Conservation (phyloP, 345 rosid genomes). For the Citrus unshiu region DNA sequence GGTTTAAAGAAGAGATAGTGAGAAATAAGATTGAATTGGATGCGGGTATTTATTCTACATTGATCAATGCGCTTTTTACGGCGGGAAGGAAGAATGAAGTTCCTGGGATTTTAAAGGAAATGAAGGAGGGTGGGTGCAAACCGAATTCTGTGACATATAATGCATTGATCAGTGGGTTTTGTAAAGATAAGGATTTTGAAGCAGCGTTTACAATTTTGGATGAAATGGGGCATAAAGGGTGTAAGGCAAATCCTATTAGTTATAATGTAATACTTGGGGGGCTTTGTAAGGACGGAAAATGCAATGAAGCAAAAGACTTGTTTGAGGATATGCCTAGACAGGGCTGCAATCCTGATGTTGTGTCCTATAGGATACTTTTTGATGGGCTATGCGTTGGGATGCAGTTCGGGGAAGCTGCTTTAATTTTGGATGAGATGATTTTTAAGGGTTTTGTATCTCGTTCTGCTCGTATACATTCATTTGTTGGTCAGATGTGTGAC, state of each 20-base stretch:
- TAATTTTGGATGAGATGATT: constrained; percentile 75
- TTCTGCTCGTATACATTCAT: constrained; percentile 27
- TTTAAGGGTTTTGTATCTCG: constrained; percentile 68
- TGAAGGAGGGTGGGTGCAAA: constrained; percentile 51
- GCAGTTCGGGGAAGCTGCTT: constrained; percentile 52
- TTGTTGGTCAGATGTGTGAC: constrained; percentile 40
- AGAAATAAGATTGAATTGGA: constrained; percentile 40
- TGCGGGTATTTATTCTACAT: constrained; percentile 50
- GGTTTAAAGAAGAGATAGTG: constrained; percentile 66
- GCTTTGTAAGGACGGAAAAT: constrained; percentile 54
- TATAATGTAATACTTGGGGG: constrained; percentile 57
- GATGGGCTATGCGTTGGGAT: constrained; percentile 50
- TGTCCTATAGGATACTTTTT: constrained; percentile 72
- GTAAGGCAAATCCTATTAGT: constrained; percentile 61
- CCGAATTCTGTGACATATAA: constrained; percentile 49
- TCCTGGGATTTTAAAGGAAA: constrained; percentile 45
- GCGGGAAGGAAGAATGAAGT: constrained; percentile 56
- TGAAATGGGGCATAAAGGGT: constrained; percentile 51
- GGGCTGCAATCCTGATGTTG: constrained; percentile 65
- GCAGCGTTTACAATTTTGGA: constrained; percentile 52
- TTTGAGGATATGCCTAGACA: constrained; percentile 79
- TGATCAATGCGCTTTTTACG: constrained; percentile 48
- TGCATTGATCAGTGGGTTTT: constrained; percentile 51
- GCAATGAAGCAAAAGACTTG: constrained; percentile 58
- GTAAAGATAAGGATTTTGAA: constrained; percentile 47